Base-by-base conservation (phyloP, 1,284 basidiomycete genomes). In the Ceratobasidium sp. region DNA sequence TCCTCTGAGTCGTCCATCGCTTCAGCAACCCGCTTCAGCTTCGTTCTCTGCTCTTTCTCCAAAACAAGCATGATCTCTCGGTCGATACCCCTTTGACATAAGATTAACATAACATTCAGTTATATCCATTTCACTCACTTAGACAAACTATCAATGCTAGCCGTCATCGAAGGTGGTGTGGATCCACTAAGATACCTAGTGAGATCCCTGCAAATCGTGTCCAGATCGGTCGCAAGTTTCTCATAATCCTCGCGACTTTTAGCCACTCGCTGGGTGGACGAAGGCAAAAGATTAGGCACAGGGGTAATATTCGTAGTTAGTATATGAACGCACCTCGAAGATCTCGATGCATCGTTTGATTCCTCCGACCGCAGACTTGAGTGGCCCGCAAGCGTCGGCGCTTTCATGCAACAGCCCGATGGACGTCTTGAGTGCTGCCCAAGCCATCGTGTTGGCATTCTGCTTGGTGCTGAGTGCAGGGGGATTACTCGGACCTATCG, bases 141-240 rank as follows among this genome's bases (percentile, higher is more conserved):
- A 7, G 48, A 50, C 24, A 67, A 45, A 36, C 24, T 56, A 14
- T 31, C 27, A 15, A 66, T 66, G 24, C 64, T 53, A 15, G 8
- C 14, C 15, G 48, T 66, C 50, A 66, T 66, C n/a, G n/a, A 9
- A 11, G 65, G 65, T 5, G 65, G 65, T 6, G 51, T 44, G n/a
- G 50, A 11, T 3, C 15, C 36, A 1, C 31, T 3, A 17, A 67
- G 45, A 24, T 54, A 33, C 17, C 19, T 22, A 24, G 9, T 15
- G 2, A 67, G 33, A 24, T 54, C 53, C 8, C 24, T 22, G 33
- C 54, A 67, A 11, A 67, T 50, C 19, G 5, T 36, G 24, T 44
- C 33, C 7, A 67, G 65, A 11, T 54, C 24, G 48, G 1, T 8
- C 51, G 27, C 44, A 17, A 67, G 27, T 5, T 24, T 36, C 8